Evolutionary conservation across 352 stramenopile species (phyloP), one percentile per base, ranked within the genome.

Genomic region (Phytophthora macrochlamydospora): DNA sequence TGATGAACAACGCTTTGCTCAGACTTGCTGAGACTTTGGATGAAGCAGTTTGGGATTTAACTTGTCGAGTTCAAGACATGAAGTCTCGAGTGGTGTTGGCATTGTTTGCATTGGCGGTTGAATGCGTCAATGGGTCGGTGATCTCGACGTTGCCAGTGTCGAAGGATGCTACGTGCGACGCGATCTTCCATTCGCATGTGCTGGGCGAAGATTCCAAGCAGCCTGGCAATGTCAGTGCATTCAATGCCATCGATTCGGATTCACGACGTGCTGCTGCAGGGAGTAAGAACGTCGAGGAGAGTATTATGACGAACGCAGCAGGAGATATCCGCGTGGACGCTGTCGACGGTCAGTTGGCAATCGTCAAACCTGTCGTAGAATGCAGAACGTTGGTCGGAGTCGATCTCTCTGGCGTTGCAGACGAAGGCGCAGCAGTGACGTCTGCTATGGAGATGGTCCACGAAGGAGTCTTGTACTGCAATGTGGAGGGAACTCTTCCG

Each of bases 401-500:
- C 28, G 71, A 79, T 29, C 56, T 79, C 30, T 67, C 56, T 3
- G 50, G 62, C 31, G 62, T 76, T 44, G 50, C 38, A 7, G 71
- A 56, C 28, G 53, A 57, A 6, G 67, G 57, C 40, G 42, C 40
- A 0, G 60, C 56, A 33, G 63, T 76, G 59, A 68, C 56, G 8
- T 60, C 67, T 0, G 67, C 71, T 2, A 8, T 32, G 13, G 69
- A 76, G 50, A 68, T 37, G 28, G 63, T 43, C 2, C 67, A 66
- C 43, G 37, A 66, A 2, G 62, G 53, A 0, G 40, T 67, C 51
- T 13, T 62, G 13, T 81, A 76, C 49, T 81, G 73, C 55, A 44
- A 49, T 1, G 69, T 81, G 51, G 62, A 62, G 18, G 69, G 73
- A 2, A 42, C 53, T 7, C 56, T 78, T 11, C 55, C 61, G 18